Conservation (phyloP, 2,329 filamentous ascomycete species). For the Penicillium olsonii region DNA sequence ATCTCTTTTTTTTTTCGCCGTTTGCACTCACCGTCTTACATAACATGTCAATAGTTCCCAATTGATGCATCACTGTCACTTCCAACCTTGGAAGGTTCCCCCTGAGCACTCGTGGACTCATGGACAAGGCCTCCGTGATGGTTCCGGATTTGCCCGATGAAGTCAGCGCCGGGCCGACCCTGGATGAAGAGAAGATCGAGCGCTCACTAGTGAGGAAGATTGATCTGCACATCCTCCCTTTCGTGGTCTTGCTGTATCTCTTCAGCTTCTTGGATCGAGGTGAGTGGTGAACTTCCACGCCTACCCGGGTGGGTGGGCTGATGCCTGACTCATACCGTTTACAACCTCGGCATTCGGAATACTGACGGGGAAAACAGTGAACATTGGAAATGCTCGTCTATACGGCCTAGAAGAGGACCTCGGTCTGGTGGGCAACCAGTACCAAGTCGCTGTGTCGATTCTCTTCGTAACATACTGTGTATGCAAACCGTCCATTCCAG, state of each 20-base stretch:
- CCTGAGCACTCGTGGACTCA: no score
- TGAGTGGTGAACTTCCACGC: constrained; percentile 9
- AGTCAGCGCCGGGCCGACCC: constrained; percentile 18
- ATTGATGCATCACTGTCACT: not conserved
- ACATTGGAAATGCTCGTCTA: constrained; percentile 71
- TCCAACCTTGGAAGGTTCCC: not conserved
- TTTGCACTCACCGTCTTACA: not conserved
- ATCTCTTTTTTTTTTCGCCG: not conserved
- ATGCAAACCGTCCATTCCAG: constrained; percentile 19
- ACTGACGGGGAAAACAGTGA: constrained; percentile 49
- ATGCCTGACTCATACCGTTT: constrained; percentile 3
- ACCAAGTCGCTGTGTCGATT: constrained; percentile 67
- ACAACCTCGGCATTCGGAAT: not conserved
- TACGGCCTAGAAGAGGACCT: constrained; percentile 66
- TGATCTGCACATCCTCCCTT: constrained; percentile 43
- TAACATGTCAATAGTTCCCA: not conserved
- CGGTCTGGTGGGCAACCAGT: constrained; percentile 63
- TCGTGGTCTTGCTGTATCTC: constrained; percentile 58
- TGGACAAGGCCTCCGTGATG: constrained; percentile 18
- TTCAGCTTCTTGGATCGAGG: constrained; percentile 73
- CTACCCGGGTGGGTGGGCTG: no score
- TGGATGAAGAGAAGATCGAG: constrained; percentile 31
- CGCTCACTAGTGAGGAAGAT: constrained; percentile 40
- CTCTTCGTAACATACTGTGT: constrained; percentile 66
- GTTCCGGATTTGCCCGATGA: constrained; percentile 15